Conservation (phyloP, 441 rosid genomes). For the Viola pubescens region DNA sequence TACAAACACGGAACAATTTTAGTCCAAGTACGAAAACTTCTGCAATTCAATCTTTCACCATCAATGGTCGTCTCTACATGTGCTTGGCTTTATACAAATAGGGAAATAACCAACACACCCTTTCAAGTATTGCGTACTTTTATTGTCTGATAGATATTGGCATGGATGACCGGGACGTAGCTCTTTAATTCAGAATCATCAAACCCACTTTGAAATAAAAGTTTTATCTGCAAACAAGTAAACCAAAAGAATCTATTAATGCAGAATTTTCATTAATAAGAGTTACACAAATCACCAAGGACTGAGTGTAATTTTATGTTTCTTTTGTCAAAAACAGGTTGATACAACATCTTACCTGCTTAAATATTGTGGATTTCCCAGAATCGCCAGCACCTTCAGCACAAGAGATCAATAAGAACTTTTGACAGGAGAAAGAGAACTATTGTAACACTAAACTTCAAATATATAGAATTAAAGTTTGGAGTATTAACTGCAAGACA, state of each 20-base stretch:
- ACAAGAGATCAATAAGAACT: conserved; percentile 13
- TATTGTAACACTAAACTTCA: not conserved
- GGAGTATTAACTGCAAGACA: not conserved
- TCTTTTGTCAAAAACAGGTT: not conserved
- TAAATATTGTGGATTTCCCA: conserved; percentile 96
- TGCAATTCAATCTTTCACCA: conserved; percentile 8
- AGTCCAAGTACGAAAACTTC: conserved; percentile 8
- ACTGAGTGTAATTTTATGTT: not conserved
- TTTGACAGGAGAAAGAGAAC: not conserved
- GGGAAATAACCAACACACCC: conserved; percentile 75
- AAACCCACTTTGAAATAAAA: conserved; percentile 93
- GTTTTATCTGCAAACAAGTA: conserved; percentile 59
- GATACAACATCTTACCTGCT: conserved; percentile 55
- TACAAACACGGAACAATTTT: conserved; percentile 22
- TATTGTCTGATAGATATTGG: conserved; percentile 94
- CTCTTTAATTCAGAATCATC: conserved; percentile 83
- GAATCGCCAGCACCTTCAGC: conserved; percentile 92
- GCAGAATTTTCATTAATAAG: no score
- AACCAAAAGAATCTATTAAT: conserved; percentile 1
- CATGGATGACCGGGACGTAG: conserved; percentile 88
- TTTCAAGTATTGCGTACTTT: conserved; percentile 81
- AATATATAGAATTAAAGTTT: not conserved
- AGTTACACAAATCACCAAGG: conserved; percentile 5
- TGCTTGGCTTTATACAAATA: conserved; percentile 26
- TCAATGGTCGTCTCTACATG: conserved; percentile 23